Percentiles rank a stretch among this genome's conserved stretches.
Conservation (phyloP, 2,329 filamentous ascomycete species). For the Fusarium paranaense region DNA sequence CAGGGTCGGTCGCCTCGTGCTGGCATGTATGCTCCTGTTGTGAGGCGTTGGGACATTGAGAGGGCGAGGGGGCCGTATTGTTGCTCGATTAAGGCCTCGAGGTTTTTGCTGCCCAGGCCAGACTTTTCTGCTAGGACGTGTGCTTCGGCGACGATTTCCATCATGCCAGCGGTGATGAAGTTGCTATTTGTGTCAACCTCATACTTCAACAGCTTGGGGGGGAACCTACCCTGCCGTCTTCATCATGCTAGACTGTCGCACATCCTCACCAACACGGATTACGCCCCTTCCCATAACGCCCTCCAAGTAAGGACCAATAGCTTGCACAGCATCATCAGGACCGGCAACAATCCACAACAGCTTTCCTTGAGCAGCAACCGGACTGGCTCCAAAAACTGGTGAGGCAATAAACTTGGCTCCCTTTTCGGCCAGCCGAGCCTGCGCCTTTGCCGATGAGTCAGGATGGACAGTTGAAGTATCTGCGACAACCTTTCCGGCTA, state of each 20-base stretch:
- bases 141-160: conserved; percentile 61
- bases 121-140: conserved; percentile 62
- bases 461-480: conserved; percentile 65
- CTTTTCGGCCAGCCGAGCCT: conserved; percentile 42
- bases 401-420: conserved; percentile 55
- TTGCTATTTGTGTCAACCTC: conserved; percentile 49
- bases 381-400: conserved; percentile 64
- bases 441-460: conserved; percentile 49
- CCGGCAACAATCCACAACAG: conserved; percentile 62
- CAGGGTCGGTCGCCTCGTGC: conserved; percentile 51
- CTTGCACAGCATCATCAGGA: conserved; percentile 47
- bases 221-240: conserved; percentile 58
- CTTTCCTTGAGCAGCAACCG: conserved; percentile 58
- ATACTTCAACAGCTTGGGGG: fast-evolving
- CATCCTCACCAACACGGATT: conserved; percentile 57
- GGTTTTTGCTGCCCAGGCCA: conserved; percentile 51
- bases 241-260: conserved; percentile 57
- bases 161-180: conserved; percentile 61
- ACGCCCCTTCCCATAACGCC: conserved; percentile 57
- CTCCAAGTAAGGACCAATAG: conserved; percentile 53
- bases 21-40: conserved; percentile 53
- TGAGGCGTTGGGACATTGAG: conserved; percentile 53
- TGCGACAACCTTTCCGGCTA: conserved; percentile 56
- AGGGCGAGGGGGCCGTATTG: conserved; percentile 53
- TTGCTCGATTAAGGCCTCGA: conserved; percentile 58